phyloP scores from a whole-genome alignment of 495 filamentous ascomycete species.

The Neurospora tetrasperma region DNA sequence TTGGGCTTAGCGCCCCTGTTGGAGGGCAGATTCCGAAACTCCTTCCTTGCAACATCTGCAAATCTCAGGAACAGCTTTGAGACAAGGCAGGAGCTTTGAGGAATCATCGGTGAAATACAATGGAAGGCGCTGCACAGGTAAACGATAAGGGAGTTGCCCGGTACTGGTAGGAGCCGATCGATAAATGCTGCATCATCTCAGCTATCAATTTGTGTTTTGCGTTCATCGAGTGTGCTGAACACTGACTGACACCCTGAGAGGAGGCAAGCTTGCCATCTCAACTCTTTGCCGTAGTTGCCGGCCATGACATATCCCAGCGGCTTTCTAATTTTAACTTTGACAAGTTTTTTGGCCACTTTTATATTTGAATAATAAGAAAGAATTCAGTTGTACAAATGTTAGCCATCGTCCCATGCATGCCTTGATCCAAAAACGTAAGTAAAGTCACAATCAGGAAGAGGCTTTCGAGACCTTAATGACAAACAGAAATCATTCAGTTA shows the following conservation, averaged over 20 bases:
- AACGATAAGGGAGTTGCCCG: background rate
- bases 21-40: slow-evolving; percentile 2
- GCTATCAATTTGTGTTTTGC: background rate
- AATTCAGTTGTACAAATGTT: background rate
- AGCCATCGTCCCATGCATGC: background rate
- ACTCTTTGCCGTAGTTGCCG: background rate
- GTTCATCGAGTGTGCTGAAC: background rate
- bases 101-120: background rate
- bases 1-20: slow-evolving; percentile 6
- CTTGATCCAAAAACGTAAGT: background rate
- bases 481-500: background rate
- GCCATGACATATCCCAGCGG: background rate
- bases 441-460: background rate
- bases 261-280: background rate
- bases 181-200: background rate
- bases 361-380: background rate
- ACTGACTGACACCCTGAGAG: background rate
- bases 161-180: background rate
- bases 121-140: background rate
- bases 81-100: background rate
- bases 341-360: background rate
- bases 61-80: background rate
- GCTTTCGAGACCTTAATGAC: background rate
- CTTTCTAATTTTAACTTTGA: background rate
- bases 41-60: background rate